phyloP scores from a whole-genome alignment of 106 monocot species.

The Apostasia shenzhenica region DNA sequence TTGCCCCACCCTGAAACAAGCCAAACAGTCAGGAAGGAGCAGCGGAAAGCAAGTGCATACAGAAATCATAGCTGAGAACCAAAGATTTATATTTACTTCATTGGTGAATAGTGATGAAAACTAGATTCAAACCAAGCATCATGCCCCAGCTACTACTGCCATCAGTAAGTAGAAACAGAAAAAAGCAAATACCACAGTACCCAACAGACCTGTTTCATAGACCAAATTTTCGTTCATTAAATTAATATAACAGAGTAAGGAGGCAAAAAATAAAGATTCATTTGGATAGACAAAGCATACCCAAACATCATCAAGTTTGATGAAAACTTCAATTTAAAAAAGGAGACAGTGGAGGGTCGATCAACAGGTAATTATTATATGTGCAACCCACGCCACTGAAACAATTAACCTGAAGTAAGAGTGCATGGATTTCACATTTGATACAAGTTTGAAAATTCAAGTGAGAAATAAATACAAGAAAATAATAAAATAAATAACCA shows the following conservation, averaged over 20 bases:
- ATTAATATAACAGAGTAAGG: neutral
- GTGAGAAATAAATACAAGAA: too few species aligned
- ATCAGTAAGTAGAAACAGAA: slow-evolving; percentile 97
- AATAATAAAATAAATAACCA: too few species aligned
- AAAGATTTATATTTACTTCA: slow-evolving; percentile 66
- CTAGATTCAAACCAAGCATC: slow-evolving; percentile 94
- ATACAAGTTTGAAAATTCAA: neutral
- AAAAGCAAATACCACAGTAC: slow-evolving; percentile 94
- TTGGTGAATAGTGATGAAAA: slow-evolving; percentile 93
- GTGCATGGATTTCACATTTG: neutral
- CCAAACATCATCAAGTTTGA: slow-evolving; percentile 94
- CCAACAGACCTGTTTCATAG: slow-evolving; percentile 66
- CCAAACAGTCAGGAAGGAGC: neutral
- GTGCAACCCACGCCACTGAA: slow-evolving; percentile 93
- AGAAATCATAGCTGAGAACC: neutral
- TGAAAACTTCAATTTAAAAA: slow-evolving; percentile 93
- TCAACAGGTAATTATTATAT: slow-evolving; percentile 92
- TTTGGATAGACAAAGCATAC: slow-evolving; percentile 32
- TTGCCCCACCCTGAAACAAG: slow-evolving; percentile 80
- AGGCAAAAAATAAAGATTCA: neutral
- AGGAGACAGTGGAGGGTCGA: slow-evolving; percentile 81
- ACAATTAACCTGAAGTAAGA: slow-evolving; percentile 70
- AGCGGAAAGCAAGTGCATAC: neutral
- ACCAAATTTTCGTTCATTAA: neutral
- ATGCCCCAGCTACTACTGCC: slow-evolving; percentile 94